phyloP scores from a whole-genome alignment of 2,329 filamentous ascomycete species.

The Mycosphaerelloides madeirae region DNA sequence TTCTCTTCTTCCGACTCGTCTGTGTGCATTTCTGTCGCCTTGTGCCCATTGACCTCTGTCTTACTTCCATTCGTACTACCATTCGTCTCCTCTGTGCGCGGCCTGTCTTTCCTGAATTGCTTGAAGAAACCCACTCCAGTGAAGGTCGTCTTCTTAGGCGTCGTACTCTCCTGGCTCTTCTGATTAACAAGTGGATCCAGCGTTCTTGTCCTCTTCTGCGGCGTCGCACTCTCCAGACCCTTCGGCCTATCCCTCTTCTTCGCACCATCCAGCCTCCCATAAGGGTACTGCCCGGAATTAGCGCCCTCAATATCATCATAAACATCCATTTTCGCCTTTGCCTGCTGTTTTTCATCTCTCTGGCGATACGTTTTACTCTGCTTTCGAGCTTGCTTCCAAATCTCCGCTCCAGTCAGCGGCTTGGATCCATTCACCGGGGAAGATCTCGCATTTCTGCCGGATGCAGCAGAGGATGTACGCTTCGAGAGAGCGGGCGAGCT shows the following conservation, averaged over 20 bases:
- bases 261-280: neutral
- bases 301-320: conserved; percentile 45
- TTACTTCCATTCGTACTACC: no score
- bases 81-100: no score
- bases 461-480: neutral
- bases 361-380: neutral
- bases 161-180: conserved; percentile 1
- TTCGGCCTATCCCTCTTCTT: neutral
- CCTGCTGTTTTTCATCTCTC: conserved; percentile 4
- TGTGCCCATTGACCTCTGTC: no score
- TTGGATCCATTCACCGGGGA: conserved; percentile 3
- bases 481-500: conserved; percentile 7
- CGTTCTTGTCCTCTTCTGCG: conserved; percentile 2
- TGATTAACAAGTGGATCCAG: conserved; percentile 22
- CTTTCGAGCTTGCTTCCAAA: conserved; percentile 18
- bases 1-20: no score
- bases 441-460: conserved; percentile 7
- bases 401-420: conserved; percentile 7
- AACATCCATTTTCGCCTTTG: conserved; percentile 29
- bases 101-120: conserved; percentile 18
- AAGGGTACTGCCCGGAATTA: conserved; percentile 15
- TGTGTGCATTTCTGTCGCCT: no score
- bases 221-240: neutral
- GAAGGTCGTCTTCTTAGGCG: conserved; percentile 4
- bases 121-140: conserved; percentile 26